These are phyloP conservation scores for Cercophora samala DNA, from an alignment of 495 filamentous ascomycete species.

Conservation along the genomic window DNA sequence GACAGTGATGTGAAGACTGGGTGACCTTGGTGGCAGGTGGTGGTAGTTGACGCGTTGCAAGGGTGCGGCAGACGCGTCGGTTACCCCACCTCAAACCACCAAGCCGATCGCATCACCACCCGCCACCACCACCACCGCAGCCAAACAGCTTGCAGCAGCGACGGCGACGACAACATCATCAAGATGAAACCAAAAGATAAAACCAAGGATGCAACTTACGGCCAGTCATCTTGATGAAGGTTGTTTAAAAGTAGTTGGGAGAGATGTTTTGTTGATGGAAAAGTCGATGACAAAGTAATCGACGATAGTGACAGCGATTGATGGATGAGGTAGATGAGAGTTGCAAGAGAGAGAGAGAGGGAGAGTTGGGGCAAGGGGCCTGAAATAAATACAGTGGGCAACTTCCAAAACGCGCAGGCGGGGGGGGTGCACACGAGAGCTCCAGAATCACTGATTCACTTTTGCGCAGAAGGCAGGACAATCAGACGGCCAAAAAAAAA, in stretches of 20 bases:
- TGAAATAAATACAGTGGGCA: neutral
- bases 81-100: constrained; percentile 13
- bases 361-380: neutral
- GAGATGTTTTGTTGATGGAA: constrained; percentile 23
- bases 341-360: constrained; percentile 1
- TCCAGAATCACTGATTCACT: constrained; percentile 20
- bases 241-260: constrained; percentile 33
- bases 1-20: neutral
- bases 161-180: constrained; percentile 13
- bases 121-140: constrained; percentile 24
- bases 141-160: constrained; percentile 22
- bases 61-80: constrained; percentile 15
- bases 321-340: constrained; percentile 9
- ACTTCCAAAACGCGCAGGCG: neutral
- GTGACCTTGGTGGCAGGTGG: neutral
- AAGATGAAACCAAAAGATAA: constrained; percentile 1
- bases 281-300: constrained; percentile 29
- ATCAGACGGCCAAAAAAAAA: neutral
- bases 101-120: constrained; percentile 2
- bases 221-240: constrained; percentile 80
- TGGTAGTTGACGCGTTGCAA: constrained; percentile 25
- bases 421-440: neutral
- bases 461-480: neutral
- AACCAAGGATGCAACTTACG: constrained; percentile 62
- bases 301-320: neutral